Conservation (phyloP, 805 yeast species). For the Lipomyces spencermartinsiae region DNA sequence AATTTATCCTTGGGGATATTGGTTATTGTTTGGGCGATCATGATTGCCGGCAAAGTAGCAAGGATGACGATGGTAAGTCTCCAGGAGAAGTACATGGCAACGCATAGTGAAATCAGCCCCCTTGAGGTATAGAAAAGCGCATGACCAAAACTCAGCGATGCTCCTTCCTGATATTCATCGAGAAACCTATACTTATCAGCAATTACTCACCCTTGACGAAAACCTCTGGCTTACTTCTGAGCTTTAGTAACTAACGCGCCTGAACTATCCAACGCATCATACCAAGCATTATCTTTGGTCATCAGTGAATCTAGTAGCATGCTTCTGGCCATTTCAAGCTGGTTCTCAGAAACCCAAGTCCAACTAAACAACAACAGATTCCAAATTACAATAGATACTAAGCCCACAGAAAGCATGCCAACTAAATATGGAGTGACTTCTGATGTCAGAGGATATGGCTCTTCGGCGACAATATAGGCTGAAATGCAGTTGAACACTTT, state of each 20-base stretch:
- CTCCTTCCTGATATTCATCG: slow-evolving; percentile 33
- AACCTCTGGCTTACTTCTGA: slow-evolving; percentile 20
- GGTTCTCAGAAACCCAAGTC: slow-evolving; percentile 32
- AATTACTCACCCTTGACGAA: no score
- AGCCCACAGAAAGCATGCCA: slow-evolving; percentile 15
- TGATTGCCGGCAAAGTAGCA: slow-evolving; percentile 74
- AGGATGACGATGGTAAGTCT: slow-evolving; percentile 78
- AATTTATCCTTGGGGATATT: slow-evolving; percentile 58
- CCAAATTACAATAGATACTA: slow-evolving; percentile 27
- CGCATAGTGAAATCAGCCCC: slow-evolving; percentile 47
- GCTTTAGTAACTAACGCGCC: slow-evolving; percentile 30
- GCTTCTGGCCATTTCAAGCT: slow-evolving; percentile 24
- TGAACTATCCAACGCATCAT: slow-evolving; percentile 28
- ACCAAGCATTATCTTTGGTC: slow-evolving; percentile 22
- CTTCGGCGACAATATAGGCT: neutral
- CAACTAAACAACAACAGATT: slow-evolving; percentile 17
- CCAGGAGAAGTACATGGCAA: slow-evolving; percentile 84
- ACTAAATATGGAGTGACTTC: slow-evolving; percentile 24
- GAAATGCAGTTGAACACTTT: slow-evolving; percentile 21
- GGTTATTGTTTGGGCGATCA: slow-evolving; percentile 54
- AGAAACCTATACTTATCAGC: slow-evolving; percentile 14
- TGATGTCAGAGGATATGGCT: slow-evolving; percentile 10
- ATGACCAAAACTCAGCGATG: slow-evolving; percentile 17
- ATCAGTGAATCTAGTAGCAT: slow-evolving; percentile 19
- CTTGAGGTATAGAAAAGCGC: slow-evolving; percentile 16